These are phyloP conservation scores for Stylonectria norvegica DNA, from an alignment of 2,329 filamentous ascomycete genomes.

Conservation along the genomic window DNA sequence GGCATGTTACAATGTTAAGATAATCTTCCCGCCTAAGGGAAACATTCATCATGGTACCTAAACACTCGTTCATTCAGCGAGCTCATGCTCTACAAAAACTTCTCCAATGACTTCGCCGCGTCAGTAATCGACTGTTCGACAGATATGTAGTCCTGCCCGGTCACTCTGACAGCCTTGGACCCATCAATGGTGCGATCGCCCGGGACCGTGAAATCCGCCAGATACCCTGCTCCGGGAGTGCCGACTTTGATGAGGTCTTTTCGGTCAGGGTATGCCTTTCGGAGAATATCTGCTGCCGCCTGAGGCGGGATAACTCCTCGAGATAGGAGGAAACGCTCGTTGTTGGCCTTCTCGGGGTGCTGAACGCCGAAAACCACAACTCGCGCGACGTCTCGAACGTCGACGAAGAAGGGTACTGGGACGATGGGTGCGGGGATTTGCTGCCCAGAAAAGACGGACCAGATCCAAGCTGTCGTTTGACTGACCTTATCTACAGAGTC, in stretches of 20 bases:
- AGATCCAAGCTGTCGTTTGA: conserved; percentile 20
- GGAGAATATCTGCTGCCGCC: conserved; percentile 23
- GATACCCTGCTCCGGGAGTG: conserved; percentile 18
- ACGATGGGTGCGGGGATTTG: conserved; percentile 18
- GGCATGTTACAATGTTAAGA: too few relatives aligned
- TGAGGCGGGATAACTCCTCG: conserved; percentile 19
- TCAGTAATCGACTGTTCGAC: conserved; percentile 22
- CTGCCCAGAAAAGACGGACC: conserved; percentile 20
- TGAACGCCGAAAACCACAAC: conserved; percentile 21
- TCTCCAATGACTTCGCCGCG: conserved; percentile 20
- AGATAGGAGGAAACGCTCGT: conserved; percentile 19
- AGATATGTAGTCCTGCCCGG: conserved; percentile 15
- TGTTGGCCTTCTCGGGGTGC: conserved; percentile 16
- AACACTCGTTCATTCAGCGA: too few relatives aligned
- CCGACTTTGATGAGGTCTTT: conserved; percentile 20
- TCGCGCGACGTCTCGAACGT: conserved; percentile 23
- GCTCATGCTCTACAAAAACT: conserved; percentile 14
- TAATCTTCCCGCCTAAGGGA: too few relatives aligned
- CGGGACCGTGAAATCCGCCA: conserved; percentile 10
- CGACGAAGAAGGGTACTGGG: conserved; percentile 13
- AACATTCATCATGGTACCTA: too few relatives aligned
- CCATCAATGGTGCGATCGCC: conserved; percentile 14
- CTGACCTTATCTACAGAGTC: conserved; percentile 20
- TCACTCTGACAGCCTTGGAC: conserved; percentile 16
- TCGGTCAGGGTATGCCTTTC: conserved; percentile 18